These are phyloP conservation scores for Pleoardoris graminearum DNA, from an alignment of 2,329 filamentous ascomycete species.

Conservation along the genomic window DNA sequence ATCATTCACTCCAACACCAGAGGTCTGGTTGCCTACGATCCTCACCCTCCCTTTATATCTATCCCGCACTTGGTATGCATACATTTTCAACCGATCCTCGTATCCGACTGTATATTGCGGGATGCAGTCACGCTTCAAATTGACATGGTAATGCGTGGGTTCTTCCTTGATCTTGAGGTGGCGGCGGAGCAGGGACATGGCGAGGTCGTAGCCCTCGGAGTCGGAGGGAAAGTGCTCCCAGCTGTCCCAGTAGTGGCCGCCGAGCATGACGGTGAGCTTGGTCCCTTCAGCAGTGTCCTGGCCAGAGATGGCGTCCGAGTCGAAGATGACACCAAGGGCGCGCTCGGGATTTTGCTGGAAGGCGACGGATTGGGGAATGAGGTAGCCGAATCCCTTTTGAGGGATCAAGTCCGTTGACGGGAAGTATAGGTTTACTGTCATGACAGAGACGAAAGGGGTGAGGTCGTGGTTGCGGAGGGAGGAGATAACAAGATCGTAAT, in stretches of 20 bases:
- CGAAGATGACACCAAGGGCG: conserved; percentile 90
- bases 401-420: conserved; percentile 65
- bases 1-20: conserved; percentile 55
- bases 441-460: conserved; percentile 74
- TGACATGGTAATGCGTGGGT: conserved; percentile 64
- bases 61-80: conserved; percentile 59
- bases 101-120: conserved; percentile 90
- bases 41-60: conserved; percentile 66
- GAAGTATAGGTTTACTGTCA: conserved; percentile 92
- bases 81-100: conserved; percentile 59
- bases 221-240: conserved; percentile 65
- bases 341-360: conserved; percentile 76
- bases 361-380: conserved; percentile 76
- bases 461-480: conserved; percentile 49
- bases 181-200: conserved; percentile 68
- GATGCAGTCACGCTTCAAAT: conserved; percentile 72
- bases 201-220: conserved; percentile 69
- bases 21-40: conserved; percentile 58
- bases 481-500: conserved; percentile 38
- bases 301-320: conserved; percentile 67
- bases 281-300: conserved; percentile 67
- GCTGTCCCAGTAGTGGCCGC: conserved; percentile 86
- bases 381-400: conserved; percentile 81
- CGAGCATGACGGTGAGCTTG: conserved; percentile 92
- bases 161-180: conserved; percentile 72